Evolutionary conservation across 768 basidiomycete genomes (phyloP).

Genomic region (Pulveroboletus sp.): DNA sequence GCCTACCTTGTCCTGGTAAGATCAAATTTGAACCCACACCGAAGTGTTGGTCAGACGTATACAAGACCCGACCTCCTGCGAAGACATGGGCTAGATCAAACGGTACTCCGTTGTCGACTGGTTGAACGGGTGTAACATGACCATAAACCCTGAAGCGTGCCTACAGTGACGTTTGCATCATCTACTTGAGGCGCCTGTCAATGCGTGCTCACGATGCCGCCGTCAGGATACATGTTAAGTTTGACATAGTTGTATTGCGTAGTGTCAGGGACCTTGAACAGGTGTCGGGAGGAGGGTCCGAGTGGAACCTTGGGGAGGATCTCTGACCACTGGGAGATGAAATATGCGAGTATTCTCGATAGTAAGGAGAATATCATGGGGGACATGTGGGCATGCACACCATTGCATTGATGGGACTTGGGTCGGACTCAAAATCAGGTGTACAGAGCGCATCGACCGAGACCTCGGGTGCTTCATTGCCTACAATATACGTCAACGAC

Average conservation of each 20-base stretch:
- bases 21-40: constrained; percentile 89
- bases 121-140: constrained; percentile 60
- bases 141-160: constrained; percentile 94
- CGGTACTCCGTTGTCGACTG: constrained; percentile 38
- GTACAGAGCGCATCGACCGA: constrained; percentile 62
- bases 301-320: constrained; percentile 72
- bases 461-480: constrained; percentile 82
- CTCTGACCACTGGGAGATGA: constrained; percentile 60
- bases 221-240: constrained; percentile 94
- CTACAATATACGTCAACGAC: constrained; percentile 32
- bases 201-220: constrained; percentile 68
- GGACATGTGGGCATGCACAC: constrained; percentile 35
- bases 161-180: constrained; percentile 35
- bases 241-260: constrained; percentile 70
- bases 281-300: constrained; percentile 82
- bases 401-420: constrained; percentile 42
- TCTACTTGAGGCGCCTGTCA: not conserved
- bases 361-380: not conserved
- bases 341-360: not conserved
- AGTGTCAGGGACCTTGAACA: constrained; percentile 68
- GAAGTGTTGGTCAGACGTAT: constrained; percentile 91
- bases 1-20: constrained; percentile 75
- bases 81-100: constrained; percentile 92
- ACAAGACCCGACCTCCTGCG: constrained; percentile 79
- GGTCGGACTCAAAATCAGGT: constrained; percentile 39